phyloP scores from a whole-genome alignment of 805 yeast genomes.

The Nakazawaea siamensis region DNA sequence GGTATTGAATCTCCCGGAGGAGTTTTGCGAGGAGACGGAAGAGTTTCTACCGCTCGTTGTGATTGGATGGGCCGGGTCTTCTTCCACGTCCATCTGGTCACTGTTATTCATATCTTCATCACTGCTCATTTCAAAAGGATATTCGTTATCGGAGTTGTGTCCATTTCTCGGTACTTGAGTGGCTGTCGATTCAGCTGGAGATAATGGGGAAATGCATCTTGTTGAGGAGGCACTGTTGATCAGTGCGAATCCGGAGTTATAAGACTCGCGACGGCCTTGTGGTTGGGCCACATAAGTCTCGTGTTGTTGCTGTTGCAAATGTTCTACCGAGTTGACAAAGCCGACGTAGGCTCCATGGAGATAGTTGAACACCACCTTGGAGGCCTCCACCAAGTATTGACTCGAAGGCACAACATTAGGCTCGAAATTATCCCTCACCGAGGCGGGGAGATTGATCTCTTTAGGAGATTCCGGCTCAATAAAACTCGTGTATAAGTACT shows the following conservation, averaged over 20 bases:
- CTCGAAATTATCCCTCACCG: conserved; percentile 14
- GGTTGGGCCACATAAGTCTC: too few species aligned
- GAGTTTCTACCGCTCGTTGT: conserved; percentile 1
- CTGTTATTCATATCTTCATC: conserved; percentile 5
- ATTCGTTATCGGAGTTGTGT: conserved; percentile 6
- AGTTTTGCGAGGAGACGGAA: conserved; percentile 15
- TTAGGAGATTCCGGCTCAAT: conserved; percentile 19
- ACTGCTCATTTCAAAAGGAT: conserved; percentile 10
- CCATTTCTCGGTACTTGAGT: background rate
- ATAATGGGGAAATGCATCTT: conserved; percentile 8
- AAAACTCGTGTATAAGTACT: conserved; percentile 17
- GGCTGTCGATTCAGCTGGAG: conserved; percentile 4
- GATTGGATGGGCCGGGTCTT: background rate
- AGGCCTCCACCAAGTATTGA: conserved; percentile 13
- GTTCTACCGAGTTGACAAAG: conserved; percentile 12
- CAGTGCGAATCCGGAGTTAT: too few species aligned
- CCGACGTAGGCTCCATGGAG: conserved; percentile 23
- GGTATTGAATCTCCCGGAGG: conserved; percentile 12
- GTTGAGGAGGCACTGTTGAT: background rate
- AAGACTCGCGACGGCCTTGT: too few species aligned
- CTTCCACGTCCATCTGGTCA: conserved; percentile 1
- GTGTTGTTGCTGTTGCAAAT: background rate
- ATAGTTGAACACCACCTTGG: conserved; percentile 17
- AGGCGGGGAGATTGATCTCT: conserved; percentile 25
- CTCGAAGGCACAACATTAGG: conserved; percentile 15